Evolutionary conservation across 306 rosid species (phyloP).

Genomic region (Carpinus viminea): DNA sequence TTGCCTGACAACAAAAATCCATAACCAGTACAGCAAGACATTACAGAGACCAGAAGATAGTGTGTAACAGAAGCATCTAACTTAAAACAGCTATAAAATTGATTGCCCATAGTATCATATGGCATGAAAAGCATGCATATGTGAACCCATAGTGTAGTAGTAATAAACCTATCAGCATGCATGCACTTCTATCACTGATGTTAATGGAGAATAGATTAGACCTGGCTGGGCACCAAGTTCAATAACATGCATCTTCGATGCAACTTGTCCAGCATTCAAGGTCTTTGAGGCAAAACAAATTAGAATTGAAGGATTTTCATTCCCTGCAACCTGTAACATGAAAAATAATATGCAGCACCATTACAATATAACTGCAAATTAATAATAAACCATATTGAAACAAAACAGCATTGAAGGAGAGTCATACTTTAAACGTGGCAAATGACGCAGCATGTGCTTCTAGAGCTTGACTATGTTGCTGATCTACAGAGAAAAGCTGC

Average conservation of each 20-base stretch:
- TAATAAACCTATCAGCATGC: not conserved
- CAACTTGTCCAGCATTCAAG: slow-evolving; percentile 71
- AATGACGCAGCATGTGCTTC: slow-evolving; percentile 92
- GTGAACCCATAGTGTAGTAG: not conserved
- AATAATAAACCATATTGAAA: slow-evolving; percentile 21
- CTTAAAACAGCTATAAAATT: slow-evolving; percentile 16
- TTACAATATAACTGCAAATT: slow-evolving; percentile 19
- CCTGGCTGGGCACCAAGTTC: slow-evolving; percentile 95
- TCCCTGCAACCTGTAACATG: slow-evolving; percentile 62
- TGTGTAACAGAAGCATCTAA: slow-evolving; percentile 8
- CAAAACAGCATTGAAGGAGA: slow-evolving; percentile 20
- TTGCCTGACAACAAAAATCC: slow-evolving; percentile 53
- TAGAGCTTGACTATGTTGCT: slow-evolving; percentile 86
- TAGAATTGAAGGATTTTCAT: slow-evolving; percentile 68
- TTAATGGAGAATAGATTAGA: slow-evolving; percentile 20
- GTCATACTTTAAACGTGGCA: slow-evolving; percentile 59
- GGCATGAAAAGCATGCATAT: not conserved
- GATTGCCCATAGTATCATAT: not conserved
- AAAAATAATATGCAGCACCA: slow-evolving; percentile 15
- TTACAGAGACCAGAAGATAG: slow-evolving; percentile 10
- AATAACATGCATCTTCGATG: slow-evolving; percentile 78
- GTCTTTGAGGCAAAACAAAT: slow-evolving; percentile 75
- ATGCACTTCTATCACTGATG: not conserved
- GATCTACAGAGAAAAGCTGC: slow-evolving; percentile 84
- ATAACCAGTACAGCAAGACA: slow-evolving; percentile 19